Evolutionary conservation across 139 green algal genomes (phyloP).

Genomic region (Limnomonas spitsbergensis): DNA sequence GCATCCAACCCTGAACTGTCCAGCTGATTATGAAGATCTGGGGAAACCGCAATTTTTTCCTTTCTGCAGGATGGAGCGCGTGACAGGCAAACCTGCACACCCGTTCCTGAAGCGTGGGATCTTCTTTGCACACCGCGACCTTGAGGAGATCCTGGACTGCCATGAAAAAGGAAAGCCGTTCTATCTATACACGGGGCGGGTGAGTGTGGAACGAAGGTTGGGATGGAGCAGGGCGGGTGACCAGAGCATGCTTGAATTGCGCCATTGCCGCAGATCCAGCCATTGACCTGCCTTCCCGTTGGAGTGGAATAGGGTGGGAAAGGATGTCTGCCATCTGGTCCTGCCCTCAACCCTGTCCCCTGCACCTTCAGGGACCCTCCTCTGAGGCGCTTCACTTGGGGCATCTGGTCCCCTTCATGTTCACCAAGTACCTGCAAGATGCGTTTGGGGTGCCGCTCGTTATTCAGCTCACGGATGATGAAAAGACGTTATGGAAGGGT

Average conservation of each 20-base stretch:
- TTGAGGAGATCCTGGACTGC: slow-evolving; percentile 83
- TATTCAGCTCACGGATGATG: slow-evolving; percentile 97
- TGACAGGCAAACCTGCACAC: slow-evolving; percentile 80
- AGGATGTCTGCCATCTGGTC: neutral
- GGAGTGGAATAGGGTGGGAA: no score
- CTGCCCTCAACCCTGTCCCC: neutral
- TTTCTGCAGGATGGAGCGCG: slow-evolving; percentile 60
- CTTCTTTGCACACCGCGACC: slow-evolving; percentile 93
- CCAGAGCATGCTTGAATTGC: no score
- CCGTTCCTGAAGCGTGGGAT: slow-evolving; percentile 89
- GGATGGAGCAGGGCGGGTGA: no score
- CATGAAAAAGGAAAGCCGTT: slow-evolving; percentile 91
- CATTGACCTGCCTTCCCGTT: no score
- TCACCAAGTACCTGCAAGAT: slow-evolving; percentile 89
- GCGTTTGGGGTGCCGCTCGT: slow-evolving; percentile 96
- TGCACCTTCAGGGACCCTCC: slow-evolving; percentile 90
- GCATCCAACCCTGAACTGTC: no score
- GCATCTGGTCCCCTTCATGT: slow-evolving; percentile 96
- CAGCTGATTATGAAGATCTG: no score
- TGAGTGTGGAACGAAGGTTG: slow-evolving; percentile 39
- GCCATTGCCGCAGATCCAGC: no score
- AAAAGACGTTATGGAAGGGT: slow-evolving; percentile 90
- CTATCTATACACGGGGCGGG: slow-evolving; percentile 93
- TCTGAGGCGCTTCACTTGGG: slow-evolving; percentile 95
- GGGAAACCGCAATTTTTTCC: no score